Evolutionary conservation across 1,284 basidiomycete genomes (phyloP).

Genomic region (Fomitiporia mediterranea): DNA sequence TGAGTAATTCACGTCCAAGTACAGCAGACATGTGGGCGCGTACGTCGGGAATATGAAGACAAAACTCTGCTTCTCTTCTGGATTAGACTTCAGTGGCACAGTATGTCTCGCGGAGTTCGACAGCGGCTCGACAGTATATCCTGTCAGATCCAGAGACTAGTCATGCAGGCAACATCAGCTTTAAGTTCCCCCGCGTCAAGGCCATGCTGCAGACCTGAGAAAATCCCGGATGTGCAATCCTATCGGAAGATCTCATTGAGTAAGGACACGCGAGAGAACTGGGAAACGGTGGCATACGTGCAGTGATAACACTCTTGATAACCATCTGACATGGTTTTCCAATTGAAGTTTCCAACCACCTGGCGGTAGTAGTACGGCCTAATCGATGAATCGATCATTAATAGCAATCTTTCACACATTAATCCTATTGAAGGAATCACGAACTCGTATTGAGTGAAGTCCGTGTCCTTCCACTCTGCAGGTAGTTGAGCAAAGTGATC

Average conservation of each 20-base stretch:
- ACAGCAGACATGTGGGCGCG: neutral
- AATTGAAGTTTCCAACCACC: constrained; percentile 20
- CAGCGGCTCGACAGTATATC: constrained; percentile 24
- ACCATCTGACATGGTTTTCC: constrained; percentile 27
- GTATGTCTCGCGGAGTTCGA: constrained; percentile 24
- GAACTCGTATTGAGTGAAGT: constrained; percentile 18
- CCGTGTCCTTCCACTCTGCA: constrained; percentile 14
- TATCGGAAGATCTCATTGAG: neutral
- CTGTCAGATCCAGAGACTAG: constrained; percentile 24
- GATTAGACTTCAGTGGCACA: constrained; percentile 17
- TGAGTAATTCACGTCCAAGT: neutral
- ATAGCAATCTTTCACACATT: neutral
- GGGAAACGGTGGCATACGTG: constrained; percentile 1
- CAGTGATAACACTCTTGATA: constrained; percentile 29
- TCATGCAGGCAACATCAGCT: neutral
- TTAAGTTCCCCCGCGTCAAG: neutral
- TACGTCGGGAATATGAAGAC: constrained; percentile 26
- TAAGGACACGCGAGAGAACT: neutral
- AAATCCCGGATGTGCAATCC: constrained; percentile 27
- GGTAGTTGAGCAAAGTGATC: constrained; percentile 23
- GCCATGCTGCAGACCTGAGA: constrained; percentile 15
- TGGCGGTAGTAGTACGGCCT: constrained; percentile 19
- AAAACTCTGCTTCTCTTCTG: constrained; percentile 20
- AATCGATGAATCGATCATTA: neutral
- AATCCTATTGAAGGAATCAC: neutral